A percentile compares a stretch with the other conserved stretches of the same genome.
Conservation (phyloP, 148 eudicot genomes). For the Fagopyrum esculentum region DNA sequence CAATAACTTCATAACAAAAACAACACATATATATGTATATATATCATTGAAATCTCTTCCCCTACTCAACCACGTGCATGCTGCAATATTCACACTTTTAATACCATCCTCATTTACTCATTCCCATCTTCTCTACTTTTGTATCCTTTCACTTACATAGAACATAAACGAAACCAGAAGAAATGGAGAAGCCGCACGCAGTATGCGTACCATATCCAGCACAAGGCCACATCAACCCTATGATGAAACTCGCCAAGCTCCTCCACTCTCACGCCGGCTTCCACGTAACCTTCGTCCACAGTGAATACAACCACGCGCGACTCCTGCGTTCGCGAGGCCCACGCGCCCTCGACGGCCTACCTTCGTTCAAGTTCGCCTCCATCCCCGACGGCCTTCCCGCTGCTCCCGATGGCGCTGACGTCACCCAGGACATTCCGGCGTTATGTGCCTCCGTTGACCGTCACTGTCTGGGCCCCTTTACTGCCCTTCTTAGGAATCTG, state of each 20-base stretch:
- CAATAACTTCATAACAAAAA: no score
- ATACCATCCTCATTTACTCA: no score
- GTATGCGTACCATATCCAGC: constrained; percentile 19
- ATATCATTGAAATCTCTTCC: no score
- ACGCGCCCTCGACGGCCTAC: constrained; percentile 11
- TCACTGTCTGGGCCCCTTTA: neutral
- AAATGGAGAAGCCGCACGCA: constrained; percentile 31
- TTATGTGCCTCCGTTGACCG: neutral
- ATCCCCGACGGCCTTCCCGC: constrained; percentile 8
- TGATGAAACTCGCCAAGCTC: constrained; percentile 10
- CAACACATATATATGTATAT: no score
- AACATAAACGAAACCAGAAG: no score
- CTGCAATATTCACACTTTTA: no score
- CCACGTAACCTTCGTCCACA: constrained; percentile 15
- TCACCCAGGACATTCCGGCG: constrained; percentile 9
- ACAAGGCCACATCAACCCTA: constrained; percentile 17
- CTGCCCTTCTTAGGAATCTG: neutral
- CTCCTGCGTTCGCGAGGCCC: constrained; percentile 5
- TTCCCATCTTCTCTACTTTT: no score
- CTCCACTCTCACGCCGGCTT: constrained; percentile 10
- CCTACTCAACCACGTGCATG: no score
- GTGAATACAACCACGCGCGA: constrained; percentile 9
- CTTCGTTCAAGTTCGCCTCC: constrained; percentile 11
- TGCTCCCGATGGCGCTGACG: neutral
- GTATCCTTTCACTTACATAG: no score